These are phyloP conservation scores for Schizosaccharomyces japonicus DNA, from an alignment of 805 yeast species.

Conservation along the genomic window DNA sequence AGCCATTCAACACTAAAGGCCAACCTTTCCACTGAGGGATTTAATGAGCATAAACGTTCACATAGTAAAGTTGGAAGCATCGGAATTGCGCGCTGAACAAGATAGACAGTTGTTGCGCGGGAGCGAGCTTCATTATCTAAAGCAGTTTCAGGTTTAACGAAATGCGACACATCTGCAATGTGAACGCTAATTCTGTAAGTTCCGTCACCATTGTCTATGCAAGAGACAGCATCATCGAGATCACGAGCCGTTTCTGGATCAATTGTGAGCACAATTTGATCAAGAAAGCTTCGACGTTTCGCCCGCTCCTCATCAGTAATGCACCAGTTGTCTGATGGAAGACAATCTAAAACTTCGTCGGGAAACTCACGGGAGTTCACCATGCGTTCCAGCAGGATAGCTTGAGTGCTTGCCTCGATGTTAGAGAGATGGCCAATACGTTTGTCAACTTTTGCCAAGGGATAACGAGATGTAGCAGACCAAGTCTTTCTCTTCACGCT, in stretches of 20 bases:
- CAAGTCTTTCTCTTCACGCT: background rate
- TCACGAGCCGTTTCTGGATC: conserved; percentile 32
- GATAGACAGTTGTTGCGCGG: conserved; percentile 67
- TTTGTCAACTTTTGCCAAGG: conserved; percentile 16
- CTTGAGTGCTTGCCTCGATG: conserved; percentile 56
- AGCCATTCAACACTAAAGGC: conserved; percentile 61
- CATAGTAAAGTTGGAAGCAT: conserved; percentile 46
- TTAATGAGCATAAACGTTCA: conserved; percentile 31
- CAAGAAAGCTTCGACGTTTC: conserved; percentile 29
- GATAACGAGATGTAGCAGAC: background rate
- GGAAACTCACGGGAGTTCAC: conserved; percentile 21
- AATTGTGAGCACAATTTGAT: conserved; percentile 38
- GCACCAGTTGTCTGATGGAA: conserved; percentile 11
- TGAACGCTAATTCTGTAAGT: conserved; percentile 69
- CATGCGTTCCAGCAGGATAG: conserved; percentile 51
- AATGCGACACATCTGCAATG: conserved; percentile 54
- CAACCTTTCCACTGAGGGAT: conserved; percentile 33
- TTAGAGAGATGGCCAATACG: conserved; percentile 65
- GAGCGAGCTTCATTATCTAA: conserved; percentile 77
- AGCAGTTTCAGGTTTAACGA: conserved; percentile 43
- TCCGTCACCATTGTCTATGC: conserved; percentile 38
- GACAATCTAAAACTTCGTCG: conserved; percentile 17
- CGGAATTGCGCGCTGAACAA: conserved; percentile 51
- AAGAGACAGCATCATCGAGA: conserved; percentile 51
- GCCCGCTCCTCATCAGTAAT: conserved; percentile 13